A percentile compares a stretch with the other conserved stretches of the same genome.
Evolutionary conservation across 345 rosid species (phyloP).

Genomic region (Passiflora organensis): DNA sequence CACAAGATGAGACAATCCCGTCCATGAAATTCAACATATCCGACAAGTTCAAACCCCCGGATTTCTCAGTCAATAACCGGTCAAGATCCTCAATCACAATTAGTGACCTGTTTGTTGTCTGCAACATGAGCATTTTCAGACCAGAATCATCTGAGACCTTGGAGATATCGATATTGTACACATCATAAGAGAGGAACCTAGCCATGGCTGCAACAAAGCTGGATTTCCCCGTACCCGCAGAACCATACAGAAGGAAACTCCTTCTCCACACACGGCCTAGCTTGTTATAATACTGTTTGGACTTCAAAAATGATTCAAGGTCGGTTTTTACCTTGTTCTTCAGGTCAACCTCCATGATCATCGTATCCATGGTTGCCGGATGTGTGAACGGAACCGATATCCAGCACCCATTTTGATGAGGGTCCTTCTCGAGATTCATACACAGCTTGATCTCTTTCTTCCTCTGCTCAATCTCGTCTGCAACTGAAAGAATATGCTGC

Average conservation of each 20-base stretch:
- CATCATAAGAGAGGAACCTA: constrained; percentile 3
- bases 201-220: constrained; percentile 15
- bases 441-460: constrained; percentile 17
- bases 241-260: constrained; percentile 10
- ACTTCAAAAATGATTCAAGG: constrained; percentile 21
- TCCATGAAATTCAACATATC: constrained; percentile 18
- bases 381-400: constrained; percentile 18
- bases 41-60: constrained; percentile 11
- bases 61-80: constrained; percentile 17
- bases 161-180: constrained; percentile 4
- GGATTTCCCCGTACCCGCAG: constrained; percentile 11
- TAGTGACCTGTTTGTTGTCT: constrained; percentile 18
- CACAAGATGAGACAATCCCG: constrained; percentile 23
- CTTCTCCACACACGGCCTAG: constrained; percentile 7
- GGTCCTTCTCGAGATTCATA: constrained; percentile 6
- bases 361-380: constrained; percentile 29
- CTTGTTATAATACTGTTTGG: constrained; percentile 17
- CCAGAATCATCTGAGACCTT: neutral
- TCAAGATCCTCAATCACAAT: constrained; percentile 31
- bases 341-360: constrained; percentile 21
- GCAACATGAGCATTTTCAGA: constrained; percentile 10
- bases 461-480: constrained; percentile 16
- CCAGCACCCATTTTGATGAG: constrained; percentile 12
- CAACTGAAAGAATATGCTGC: constrained; percentile 19
- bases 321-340: constrained; percentile 24